A percentile compares a stretch with the other conserved stretches of the same genome.
These are phyloP conservation scores for Xylaria curta DNA, from an alignment of 495 filamentous ascomycete species.

Conservation along the genomic window DNA sequence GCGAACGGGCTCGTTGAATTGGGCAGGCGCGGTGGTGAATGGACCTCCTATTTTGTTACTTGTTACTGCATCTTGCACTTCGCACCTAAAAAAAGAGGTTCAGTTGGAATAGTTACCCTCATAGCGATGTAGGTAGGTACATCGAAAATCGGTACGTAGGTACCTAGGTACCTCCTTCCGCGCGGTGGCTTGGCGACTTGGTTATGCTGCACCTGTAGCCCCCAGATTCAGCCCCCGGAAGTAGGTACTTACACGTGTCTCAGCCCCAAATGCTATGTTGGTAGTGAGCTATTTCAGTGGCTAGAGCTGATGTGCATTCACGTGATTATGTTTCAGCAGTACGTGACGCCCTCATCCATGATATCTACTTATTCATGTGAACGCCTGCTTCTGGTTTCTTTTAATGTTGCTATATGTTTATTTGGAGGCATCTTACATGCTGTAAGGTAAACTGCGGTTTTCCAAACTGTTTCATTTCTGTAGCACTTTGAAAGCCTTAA, in stretches of 20 bases:
- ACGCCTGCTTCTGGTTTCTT: not conserved
- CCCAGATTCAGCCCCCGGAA: slow-evolving; percentile 11
- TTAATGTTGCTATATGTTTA: not conserved
- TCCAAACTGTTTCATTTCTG: not conserved
- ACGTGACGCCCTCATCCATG: no score
- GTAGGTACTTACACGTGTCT: not conserved
- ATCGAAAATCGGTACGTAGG: not conserved
- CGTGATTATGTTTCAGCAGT: not conserved
- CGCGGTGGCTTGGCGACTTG: slow-evolving; percentile 1
- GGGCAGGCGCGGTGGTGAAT: slow-evolving; percentile 6
- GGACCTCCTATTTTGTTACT: not conserved
- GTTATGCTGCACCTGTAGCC: not conserved
- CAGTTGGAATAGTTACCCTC: not conserved
- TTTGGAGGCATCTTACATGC: not conserved
- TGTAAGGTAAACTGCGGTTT: not conserved
- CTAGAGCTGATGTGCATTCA: not conserved
- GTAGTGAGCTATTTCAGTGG: not conserved
- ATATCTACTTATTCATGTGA: not conserved
- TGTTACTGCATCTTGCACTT: slow-evolving; percentile 16
- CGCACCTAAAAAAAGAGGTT: slow-evolving; percentile 22
- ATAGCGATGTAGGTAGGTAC: not conserved
- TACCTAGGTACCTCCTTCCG: not conserved
- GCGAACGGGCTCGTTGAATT: not conserved
- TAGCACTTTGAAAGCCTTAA: not conserved
- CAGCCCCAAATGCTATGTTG: not conserved